Percentiles rank a stretch among this genome's conserved stretches.
Conservation (phyloP, 106 monocot genomes). For the Platanthera zijinensis region DNA sequence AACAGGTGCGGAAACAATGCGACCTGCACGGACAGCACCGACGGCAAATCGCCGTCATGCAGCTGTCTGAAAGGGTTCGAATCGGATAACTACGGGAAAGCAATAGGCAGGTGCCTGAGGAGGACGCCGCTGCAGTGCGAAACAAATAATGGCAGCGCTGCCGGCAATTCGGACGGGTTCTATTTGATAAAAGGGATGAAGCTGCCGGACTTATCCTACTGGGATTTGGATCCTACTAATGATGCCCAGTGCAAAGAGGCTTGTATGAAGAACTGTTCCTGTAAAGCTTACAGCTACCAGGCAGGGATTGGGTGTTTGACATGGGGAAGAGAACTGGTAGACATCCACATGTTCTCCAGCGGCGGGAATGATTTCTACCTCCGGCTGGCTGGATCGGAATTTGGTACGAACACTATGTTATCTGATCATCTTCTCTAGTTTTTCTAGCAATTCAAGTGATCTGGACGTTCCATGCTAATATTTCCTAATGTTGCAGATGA, state of each 20-base stretch:
- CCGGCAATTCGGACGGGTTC: conserved; percentile 24
- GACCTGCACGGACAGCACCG: conserved; percentile 10
- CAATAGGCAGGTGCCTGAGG: conserved; percentile 4
- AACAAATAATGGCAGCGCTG: background rate
- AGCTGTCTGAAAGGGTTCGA: conserved; percentile 27
- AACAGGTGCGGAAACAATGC: conserved; percentile 21
- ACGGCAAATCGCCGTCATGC: conserved; percentile 8
- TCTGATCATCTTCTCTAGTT: background rate
- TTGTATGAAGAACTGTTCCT: conserved; percentile 42
- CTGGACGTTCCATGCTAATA: background rate
- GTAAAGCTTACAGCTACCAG: conserved; percentile 30
- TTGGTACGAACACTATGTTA: background rate
- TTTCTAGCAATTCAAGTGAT: background rate
- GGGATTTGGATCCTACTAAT: conserved; percentile 1
- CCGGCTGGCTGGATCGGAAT: conserved; percentile 23
- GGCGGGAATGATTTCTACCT: conserved; percentile 20
- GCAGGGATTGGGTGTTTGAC: conserved; percentile 40
- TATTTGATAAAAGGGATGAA: conserved; percentile 30
- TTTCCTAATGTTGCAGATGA: background rate
- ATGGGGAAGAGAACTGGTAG: conserved; percentile 29
- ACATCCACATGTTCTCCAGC: conserved; percentile 19
- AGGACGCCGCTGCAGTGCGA: conserved; percentile 10
- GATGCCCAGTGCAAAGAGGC: conserved; percentile 10
- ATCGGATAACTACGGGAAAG: background rate
- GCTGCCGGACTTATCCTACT: conserved; percentile 41